Evolutionary conservation across 2,329 filamentous ascomycete genomes (phyloP).

Genomic region (Podosphaera leucotricha): DNA sequence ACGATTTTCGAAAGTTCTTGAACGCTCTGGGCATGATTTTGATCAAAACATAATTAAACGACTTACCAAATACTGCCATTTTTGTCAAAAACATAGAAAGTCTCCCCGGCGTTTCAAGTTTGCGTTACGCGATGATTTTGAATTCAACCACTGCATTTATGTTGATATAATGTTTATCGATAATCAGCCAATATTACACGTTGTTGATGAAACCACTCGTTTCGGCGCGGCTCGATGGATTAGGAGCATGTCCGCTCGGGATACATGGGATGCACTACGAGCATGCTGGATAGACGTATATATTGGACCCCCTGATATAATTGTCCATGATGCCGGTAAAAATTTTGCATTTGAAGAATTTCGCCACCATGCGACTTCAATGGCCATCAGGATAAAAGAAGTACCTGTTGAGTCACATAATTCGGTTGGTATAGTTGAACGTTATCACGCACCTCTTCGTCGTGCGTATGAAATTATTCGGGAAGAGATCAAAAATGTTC

Average conservation of each 20-base stretch:
- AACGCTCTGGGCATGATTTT: background rate
- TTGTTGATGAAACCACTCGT: conserved; percentile 1
- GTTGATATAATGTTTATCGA: conserved; percentile 2
- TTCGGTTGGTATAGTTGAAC: background rate
- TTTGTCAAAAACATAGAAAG: background rate
- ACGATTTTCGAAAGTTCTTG: background rate
- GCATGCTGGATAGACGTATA: conserved; percentile 3
- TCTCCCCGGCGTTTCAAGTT: background rate
- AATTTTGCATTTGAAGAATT: conserved; percentile 3
- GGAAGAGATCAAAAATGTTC: background rate
- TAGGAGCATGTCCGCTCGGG: background rate
- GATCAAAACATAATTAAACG: background rate
- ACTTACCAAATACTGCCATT: background rate
- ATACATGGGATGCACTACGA: conserved; percentile 1
- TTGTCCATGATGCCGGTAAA: background rate
- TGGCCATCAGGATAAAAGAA: background rate
- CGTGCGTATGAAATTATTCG: background rate
- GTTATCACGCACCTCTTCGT: background rate
- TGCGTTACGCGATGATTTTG: background rate
- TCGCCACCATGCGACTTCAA: background rate
- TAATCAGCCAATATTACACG: background rate
- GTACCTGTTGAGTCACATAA: background rate
- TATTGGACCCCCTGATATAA: background rate
- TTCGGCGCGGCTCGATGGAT: conserved; percentile 1
- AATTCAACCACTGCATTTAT: conserved; percentile 1